Evolutionary conservation across 2,329 filamentous ascomycete species (phyloP), one percentile per base, ranked within the genome.

Genomic region (Onygenales sp.): DNA sequence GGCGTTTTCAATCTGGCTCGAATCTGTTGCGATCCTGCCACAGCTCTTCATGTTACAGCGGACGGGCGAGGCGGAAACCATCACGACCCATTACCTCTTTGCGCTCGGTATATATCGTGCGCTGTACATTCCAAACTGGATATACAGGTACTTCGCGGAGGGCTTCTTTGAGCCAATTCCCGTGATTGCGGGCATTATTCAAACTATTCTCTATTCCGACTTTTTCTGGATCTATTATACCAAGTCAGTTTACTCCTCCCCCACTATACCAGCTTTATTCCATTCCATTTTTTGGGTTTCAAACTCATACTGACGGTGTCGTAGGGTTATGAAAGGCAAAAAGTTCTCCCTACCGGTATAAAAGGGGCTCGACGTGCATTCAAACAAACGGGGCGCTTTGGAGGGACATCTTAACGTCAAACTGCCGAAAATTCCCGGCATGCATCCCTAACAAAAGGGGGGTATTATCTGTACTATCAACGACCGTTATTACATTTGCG

Each of bases 201-300:
- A 98, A 78, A 98, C 93, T 0, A 74, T 98, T 48, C 78, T 98
- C 54, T 98, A 98, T 77, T 95, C 89, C 58, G 93, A 98, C 75
- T 98, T 98, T 77, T 98, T 98, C 81, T 98, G 91, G 80, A 92
- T 98, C 65, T 98, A 98, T 77, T 98, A 96, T 75, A 95, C 86
- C 56, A 97, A 96, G 84, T 85, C 68, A 70, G 80, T 73, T 31
- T 27, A 17, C 34, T 42, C 10, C 17, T 7, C 6, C 5, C 27
- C 27, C 2, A 14, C 5, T 17, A 33, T 14, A 37, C 47, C 37
- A 14, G 9, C 31, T 48, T 4, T 42, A 4, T 49, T 34, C 9
- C 6, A 3, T 37, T 42, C 42, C 10, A 21, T 7, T 45, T 34
- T 33, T 21, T 13, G 11, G 42, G 13, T 44, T n/a, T 8, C 31